These are phyloP conservation scores for Cucumis cinereus DNA, from an alignment of 306 rosid species.

Conservation along the genomic window DNA sequence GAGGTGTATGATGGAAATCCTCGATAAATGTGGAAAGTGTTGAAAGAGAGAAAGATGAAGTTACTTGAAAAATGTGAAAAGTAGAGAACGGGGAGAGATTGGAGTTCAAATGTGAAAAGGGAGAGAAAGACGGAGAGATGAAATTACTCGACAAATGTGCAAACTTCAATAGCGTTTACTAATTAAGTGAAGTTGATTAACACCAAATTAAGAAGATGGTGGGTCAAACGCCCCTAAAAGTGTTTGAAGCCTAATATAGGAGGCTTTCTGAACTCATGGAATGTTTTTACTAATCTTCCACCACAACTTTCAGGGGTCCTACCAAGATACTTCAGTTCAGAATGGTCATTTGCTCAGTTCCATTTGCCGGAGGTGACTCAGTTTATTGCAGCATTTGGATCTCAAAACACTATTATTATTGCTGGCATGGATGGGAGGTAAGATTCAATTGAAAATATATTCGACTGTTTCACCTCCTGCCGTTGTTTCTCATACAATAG, in stretches of 20 bases:
- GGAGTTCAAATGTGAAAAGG: too few relatives aligned
- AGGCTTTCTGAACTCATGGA: neutral
- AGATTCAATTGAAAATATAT: neutral
- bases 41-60: too few relatives aligned
- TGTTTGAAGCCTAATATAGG: neutral
- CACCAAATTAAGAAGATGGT: too few relatives aligned
- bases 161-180: too few relatives aligned
- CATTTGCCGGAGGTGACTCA: constrained; percentile 61
- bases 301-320: constrained; percentile 43
- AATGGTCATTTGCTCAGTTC: constrained; percentile 93
- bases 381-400: constrained; percentile 80
- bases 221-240: neutral
- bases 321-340: constrained; percentile 97
- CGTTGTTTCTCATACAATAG: neutral
- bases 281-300: neutral
- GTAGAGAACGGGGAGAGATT: too few relatives aligned
- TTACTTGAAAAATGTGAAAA: too few relatives aligned
- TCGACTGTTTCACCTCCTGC: neutral
- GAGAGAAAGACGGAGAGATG: too few relatives aligned
- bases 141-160: too few relatives aligned
- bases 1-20: too few relatives aligned
- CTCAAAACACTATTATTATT: constrained; percentile 50
- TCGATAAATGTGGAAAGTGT: too few relatives aligned
- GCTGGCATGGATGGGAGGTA: constrained; percentile 94
- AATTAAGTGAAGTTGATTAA: too few relatives aligned